Percentiles rank a stretch among this genome's conserved stretches.
Conservation (phyloP, 192 early-diverging fungal species). For the Coemansia sp. region DNA sequence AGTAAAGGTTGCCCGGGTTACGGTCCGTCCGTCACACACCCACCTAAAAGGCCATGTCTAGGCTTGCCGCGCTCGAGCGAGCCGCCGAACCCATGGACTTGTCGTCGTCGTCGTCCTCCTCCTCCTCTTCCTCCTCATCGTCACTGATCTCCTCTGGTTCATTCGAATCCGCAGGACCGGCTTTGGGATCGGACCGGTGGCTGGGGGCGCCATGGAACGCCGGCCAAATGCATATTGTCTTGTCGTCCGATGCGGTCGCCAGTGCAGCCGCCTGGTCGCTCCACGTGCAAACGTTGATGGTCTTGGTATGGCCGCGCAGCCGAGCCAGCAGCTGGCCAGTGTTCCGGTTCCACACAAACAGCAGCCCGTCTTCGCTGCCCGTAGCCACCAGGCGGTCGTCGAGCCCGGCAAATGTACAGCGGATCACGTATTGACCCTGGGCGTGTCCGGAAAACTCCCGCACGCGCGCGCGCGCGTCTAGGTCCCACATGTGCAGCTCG, state of each 20-base stretch:
- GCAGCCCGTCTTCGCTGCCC: slow-evolving; percentile 77
- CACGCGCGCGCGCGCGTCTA: slow-evolving; percentile 62
- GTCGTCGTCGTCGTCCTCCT: slow-evolving; percentile 4
- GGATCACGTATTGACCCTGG: slow-evolving; percentile 83
- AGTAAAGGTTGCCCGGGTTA: too few species aligned
- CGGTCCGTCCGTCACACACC: too few species aligned
- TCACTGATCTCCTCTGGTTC: not conserved
- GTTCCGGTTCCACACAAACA: slow-evolving; percentile 47
- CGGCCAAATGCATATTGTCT: slow-evolving; percentile 45
- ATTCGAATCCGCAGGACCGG: not conserved
- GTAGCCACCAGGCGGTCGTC: slow-evolving; percentile 78
- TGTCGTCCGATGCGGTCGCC: slow-evolving; percentile 46
- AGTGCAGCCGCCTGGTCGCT: slow-evolving; percentile 24
- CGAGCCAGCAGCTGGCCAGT: slow-evolving; percentile 31
- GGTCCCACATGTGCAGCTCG: slow-evolving; percentile 88
- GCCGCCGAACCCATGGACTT: slow-evolving; percentile 7
- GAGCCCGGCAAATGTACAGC: slow-evolving; percentile 85
- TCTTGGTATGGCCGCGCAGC: slow-evolving; percentile 36
- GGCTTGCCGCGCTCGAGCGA: too few species aligned
- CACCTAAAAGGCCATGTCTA: too few species aligned
- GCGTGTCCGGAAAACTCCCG: slow-evolving; percentile 69
- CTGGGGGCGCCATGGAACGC: slow-evolving; percentile 43
- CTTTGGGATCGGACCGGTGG: slow-evolving; percentile 2
- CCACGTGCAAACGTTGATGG: slow-evolving; percentile 44
- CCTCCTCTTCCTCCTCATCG: not conserved